These are phyloP conservation scores for Gonium pectorale DNA, from an alignment of 139 green algal species.

Conservation along the genomic window DNA sequence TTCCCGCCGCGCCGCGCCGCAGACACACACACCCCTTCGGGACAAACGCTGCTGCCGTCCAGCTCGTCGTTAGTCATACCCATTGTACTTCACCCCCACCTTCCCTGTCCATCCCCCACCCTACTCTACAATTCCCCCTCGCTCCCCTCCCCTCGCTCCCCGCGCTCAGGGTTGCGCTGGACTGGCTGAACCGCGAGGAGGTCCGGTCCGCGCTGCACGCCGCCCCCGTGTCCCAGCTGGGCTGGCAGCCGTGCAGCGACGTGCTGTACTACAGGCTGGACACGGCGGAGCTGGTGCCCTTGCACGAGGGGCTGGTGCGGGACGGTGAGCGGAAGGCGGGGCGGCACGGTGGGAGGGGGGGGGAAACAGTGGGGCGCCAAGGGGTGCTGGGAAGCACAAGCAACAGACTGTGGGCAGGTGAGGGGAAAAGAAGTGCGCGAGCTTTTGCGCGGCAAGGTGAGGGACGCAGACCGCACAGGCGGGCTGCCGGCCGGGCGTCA, in stretches of 20 bases:
- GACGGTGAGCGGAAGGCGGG: conserved; percentile 32
- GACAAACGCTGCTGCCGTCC: too few species aligned
- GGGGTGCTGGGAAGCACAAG: too few species aligned
- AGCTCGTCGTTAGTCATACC: too few species aligned
- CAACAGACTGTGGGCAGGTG: too few species aligned
- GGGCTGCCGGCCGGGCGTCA: too few species aligned
- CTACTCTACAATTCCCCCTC: too few species aligned
- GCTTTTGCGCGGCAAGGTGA: too few species aligned
- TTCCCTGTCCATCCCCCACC: not conserved
- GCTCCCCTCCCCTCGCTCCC: not conserved
- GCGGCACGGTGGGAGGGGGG: not conserved
- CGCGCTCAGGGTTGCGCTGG: conserved; percentile 49
- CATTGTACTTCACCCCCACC: not conserved
- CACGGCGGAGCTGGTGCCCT: conserved; percentile 59
- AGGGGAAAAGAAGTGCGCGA: too few species aligned
- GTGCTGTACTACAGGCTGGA: conserved; percentile 50
- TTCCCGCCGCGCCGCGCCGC: too few species aligned
- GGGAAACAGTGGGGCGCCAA: too few species aligned
- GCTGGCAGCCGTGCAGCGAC: conserved; percentile 62
- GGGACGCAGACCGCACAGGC: too few species aligned
- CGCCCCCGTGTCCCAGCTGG: conserved; percentile 33
- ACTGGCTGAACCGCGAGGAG: conserved; percentile 65
- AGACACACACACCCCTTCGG: too few species aligned
- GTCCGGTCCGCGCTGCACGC: conserved; percentile 65
- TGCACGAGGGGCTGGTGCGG: conserved; percentile 57